These are phyloP conservation scores for Phytopythium litorale DNA, from an alignment of 352 stramenopile species.

Conservation along the genomic window DNA sequence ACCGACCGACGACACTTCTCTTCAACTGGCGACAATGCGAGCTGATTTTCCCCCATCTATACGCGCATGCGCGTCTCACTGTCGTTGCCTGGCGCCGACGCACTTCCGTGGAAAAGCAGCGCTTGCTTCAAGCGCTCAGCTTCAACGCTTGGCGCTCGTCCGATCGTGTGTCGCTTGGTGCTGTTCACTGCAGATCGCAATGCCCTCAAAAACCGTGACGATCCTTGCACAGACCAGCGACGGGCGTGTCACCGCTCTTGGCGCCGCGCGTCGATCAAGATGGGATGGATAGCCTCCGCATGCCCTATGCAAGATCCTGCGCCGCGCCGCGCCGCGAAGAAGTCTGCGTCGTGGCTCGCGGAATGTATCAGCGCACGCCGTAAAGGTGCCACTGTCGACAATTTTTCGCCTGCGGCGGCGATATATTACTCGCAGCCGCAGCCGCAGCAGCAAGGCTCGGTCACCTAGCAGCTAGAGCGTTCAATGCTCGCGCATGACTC, in stretches of 20 bases:
- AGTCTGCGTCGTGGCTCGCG: too few species aligned
- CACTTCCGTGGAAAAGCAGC: background rate
- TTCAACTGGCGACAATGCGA: conserved; percentile 1
- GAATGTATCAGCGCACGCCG: too few species aligned
- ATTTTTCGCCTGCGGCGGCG: background rate
- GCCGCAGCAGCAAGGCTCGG: too few species aligned
- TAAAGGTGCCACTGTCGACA: conserved; percentile 1
- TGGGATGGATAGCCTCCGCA: conserved; percentile 4
- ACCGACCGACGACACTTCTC: background rate
- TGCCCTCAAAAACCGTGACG: background rate
- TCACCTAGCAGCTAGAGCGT: too few species aligned
- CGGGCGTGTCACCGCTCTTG: background rate
- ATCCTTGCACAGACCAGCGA: background rate
- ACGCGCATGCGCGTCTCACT: background rate
- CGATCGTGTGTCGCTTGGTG: conserved; percentile 1
- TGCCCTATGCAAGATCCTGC: conserved; percentile 2
- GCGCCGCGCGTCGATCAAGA: background rate
- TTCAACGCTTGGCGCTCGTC: conserved; percentile 4
- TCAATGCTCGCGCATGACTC: too few species aligned
- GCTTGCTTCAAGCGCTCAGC: conserved; percentile 2
- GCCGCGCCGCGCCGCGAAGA: background rate
- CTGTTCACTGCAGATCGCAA: background rate
- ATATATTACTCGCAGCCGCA: background rate
- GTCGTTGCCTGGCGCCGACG: background rate
- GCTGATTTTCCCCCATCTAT: background rate